Evolutionary conservation across 2,329 filamentous ascomycete genomes (phyloP).

Genomic region (Acarospora socialis): DNA sequence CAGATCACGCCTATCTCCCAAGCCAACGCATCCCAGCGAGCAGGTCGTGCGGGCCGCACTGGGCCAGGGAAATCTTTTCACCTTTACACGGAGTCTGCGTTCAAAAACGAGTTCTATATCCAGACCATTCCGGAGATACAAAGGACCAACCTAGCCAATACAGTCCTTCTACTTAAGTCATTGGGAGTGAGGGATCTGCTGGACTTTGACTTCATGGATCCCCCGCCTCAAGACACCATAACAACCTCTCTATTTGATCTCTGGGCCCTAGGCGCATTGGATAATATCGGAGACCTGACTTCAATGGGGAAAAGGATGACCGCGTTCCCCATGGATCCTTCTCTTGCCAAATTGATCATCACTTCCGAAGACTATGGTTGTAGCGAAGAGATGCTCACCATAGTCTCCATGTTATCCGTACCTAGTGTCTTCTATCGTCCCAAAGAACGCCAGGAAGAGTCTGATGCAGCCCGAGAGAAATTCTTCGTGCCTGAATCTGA

Average conservation of each 20-base stretch:
- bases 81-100: constrained; percentile 85
- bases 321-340: constrained; percentile 94
- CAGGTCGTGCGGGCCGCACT: constrained; percentile 84
- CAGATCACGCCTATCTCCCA: constrained; percentile 97
- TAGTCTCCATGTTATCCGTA: constrained; percentile 94
- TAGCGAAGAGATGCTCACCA: constrained; percentile 95
- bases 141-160: constrained; percentile 88
- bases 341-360: constrained; percentile 85
- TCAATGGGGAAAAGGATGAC: constrained; percentile 84
- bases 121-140: constrained; percentile 97
- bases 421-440: constrained; percentile 94
- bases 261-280: constrained; percentile 85
- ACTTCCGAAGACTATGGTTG: constrained; percentile 81
- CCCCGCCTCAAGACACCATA: constrained; percentile 93
- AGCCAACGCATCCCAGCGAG: constrained; percentile 85
- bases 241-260: constrained; percentile 94
- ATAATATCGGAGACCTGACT: constrained; percentile 88
- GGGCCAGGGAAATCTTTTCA: constrained; percentile 92
- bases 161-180: constrained; percentile 84
- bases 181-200: constrained; percentile 85
- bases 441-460: constrained; percentile 92
- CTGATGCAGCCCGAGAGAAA: constrained; percentile 87
- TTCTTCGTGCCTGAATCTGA: constrained; percentile 98
- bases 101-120: constrained; percentile 89
- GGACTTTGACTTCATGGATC: constrained; percentile 99